Percentiles rank a stretch among this genome's conserved stretches.
phyloP scores from a whole-genome alignment of 1,284 basidiomycete genomes.

The Albatrellus sp. region DNA sequence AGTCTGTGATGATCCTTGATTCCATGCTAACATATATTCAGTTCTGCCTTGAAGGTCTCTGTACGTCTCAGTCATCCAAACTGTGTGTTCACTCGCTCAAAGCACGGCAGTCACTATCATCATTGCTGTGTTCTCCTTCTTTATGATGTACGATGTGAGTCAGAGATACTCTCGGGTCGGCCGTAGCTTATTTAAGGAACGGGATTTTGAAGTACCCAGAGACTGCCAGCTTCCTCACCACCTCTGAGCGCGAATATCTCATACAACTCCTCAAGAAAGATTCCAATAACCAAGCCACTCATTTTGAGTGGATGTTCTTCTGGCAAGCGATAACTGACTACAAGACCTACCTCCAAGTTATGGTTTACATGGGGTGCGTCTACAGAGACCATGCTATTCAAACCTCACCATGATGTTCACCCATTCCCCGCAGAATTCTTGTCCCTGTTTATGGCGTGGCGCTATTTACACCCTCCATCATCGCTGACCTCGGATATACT shows the following conservation, averaged over 20 bases:
- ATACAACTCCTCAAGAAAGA: constrained; percentile 19
- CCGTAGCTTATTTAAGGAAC: too few relatives aligned
- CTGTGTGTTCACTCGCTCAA: not conserved
- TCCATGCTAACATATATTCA: constrained; percentile 4
- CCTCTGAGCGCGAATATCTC: constrained; percentile 21
- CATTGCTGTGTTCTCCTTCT: constrained; percentile 24
- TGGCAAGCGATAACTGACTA: constrained; percentile 29
- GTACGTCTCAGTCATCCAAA: constrained; percentile 1
- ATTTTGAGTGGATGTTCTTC: constrained; percentile 24
- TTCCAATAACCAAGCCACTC: constrained; percentile 18
- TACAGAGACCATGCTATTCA: not conserved
- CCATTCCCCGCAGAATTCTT: constrained; percentile 21
- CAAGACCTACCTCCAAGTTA: constrained; percentile 30
- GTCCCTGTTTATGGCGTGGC: constrained; percentile 45
- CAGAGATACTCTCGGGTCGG: too few relatives aligned
- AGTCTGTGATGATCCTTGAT: constrained; percentile 13
- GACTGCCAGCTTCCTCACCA: constrained; percentile 27
- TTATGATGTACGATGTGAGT: constrained; percentile 31
- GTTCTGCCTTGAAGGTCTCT: constrained; percentile 22
- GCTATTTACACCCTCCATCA: constrained; percentile 46
- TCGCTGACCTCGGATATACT: constrained; percentile 39
- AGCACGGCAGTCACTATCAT: constrained; percentile 20
- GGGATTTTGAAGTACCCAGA: constrained; percentile 21
- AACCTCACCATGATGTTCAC: not conserved
- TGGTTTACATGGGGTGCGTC: constrained; percentile 31